Evolutionary conservation across 495 filamentous ascomycete genomes (phyloP), one percentile per base, ranked within the genome.

Genomic region (Pseudoneurospora amorphoporcata): DNA sequence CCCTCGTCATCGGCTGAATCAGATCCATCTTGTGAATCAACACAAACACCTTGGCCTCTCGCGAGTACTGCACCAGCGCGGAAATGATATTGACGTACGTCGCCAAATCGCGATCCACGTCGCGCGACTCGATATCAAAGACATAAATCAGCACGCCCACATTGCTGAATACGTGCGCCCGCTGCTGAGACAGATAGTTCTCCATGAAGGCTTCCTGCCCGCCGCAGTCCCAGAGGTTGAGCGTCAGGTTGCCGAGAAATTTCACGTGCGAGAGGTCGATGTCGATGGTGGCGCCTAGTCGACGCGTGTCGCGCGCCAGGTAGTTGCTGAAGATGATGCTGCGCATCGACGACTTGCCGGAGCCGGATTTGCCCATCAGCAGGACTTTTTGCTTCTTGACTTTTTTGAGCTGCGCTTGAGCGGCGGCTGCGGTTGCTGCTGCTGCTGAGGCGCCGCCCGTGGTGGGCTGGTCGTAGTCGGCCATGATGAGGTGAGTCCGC

Each of bases 261-360:
- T 96, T 95, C 83, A 98, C 94, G 82, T 97, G 94, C 65, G 93
- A 97, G 75, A 98, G 92, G 84, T 99, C 95, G 69, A 99, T 94
- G 81, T 98, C 95, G 79, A 99, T 98, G 4, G 95, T 99, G n/a
- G 95, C 95, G 68, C 95, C 95, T 73, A 99, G 83, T 39, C 95
- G 86, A 37, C 95, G 90, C 6, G 97, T 97, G 84, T 99, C 96
- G 77, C 95, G 95, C 43, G 96, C 95, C 69, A 98, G 92, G 76
- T 97, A 98, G 81, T 99, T 98, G 84, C 91, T 94, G 83, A 99
- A 99, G 76, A 99, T 96, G 76, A 99, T 98, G 71, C 91, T 94
- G 70, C 96, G 88, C 95, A 99, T 99, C 68, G 94, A 97, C 39
- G 94, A 97, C 81, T 99, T 99, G n/a, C 95, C 95, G n/a, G 95